These are phyloP conservation scores for Leptomonas pyrrhocoris DNA, from an alignment of 208 protist genomes.

Conservation along the genomic window DNA sequence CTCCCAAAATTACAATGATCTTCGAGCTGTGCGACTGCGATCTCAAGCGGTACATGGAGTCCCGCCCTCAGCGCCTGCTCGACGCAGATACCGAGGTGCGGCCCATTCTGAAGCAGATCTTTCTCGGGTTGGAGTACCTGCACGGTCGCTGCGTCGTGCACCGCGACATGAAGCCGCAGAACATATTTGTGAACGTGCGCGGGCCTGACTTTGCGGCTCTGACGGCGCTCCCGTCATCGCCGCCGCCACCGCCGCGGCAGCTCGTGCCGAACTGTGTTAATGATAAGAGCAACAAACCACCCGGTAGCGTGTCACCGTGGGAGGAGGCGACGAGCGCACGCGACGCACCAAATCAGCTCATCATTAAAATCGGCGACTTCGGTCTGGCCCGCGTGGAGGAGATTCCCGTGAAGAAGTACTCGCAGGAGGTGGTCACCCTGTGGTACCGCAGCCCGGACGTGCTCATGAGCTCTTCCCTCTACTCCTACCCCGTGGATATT, in stretches of 20 bases:
- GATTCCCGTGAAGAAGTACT: slow-evolving; percentile 93
- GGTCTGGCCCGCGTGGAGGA: slow-evolving; percentile 86
- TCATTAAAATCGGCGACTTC: slow-evolving; percentile 90
- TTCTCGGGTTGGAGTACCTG: slow-evolving; percentile 76
- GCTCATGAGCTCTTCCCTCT: slow-evolving; percentile 83
- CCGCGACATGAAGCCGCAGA: slow-evolving; percentile 92
- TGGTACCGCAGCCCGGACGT: slow-evolving; percentile 96
- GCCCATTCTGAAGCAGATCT: slow-evolving; percentile 79
- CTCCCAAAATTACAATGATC: slow-evolving; percentile 97
- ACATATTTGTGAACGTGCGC: slow-evolving; percentile 81
- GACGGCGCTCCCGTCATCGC: slow-evolving; percentile 22
- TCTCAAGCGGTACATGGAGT: slow-evolving; percentile 96
- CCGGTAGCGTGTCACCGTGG: slow-evolving; percentile 9
- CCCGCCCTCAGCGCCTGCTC: slow-evolving; percentile 32
- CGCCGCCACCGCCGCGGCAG: background rate
- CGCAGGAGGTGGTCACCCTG: slow-evolving; percentile 92
- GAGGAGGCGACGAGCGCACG: slow-evolving; percentile 13
- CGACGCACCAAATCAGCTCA: slow-evolving; percentile 30
- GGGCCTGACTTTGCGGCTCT: slow-evolving; percentile 32
- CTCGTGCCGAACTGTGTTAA: background rate
- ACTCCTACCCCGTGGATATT: slow-evolving; percentile 89
- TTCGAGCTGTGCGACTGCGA: slow-evolving; percentile 98
- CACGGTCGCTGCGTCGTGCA: slow-evolving; percentile 85
- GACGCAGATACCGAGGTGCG: slow-evolving; percentile 59
- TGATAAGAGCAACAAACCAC: background rate